Evolutionary conservation across 2,329 filamentous ascomycete species (phyloP), one percentile per base, ranked within the genome.

Genomic region (Rutstroemia sp.): DNA sequence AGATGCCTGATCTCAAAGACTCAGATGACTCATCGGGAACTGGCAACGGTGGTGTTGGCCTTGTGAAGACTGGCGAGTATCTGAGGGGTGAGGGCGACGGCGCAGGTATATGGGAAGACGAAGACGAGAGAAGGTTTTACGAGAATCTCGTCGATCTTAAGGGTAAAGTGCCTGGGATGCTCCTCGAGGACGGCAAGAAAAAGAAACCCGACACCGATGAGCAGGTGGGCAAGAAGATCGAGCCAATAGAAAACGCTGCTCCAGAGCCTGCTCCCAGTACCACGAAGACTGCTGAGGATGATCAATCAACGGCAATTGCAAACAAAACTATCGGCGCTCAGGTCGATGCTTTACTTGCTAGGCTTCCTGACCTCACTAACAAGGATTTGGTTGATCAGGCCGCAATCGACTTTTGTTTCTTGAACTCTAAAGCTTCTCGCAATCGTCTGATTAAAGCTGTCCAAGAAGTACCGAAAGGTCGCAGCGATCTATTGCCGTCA

Each of bases 311-410:
- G n/a, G 83, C 91, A 1, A 97, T 99, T 68, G 90, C 88, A 30
- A 99, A 97, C 76, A 97, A 96, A 74, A 96, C 91, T 2, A 94
- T 97, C 58, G 94, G 94, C 50, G 92, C 94, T 2, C 94, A 99
- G 70, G 94, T 99, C 2, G 95, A 99, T 71, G 88, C 90, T 16
- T 78, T 99, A 41, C 77, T 99, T 30, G 81, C 90, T 21, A 86
- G 90, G 21, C 79, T 99, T n/a, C 91, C 92, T 0, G 92, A 97
- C 59, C 76, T 99, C 52, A 92, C 89, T 39, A 92, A 82, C 67
- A 97, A 96, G 68, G 95, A 99, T 51, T 78, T 84, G 51, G 89
- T 96, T 54, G 94, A 99, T 68, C 87, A 96, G 70, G 85, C 89
- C 48, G 94, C 95, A 7, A 87, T 96, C 60, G 92, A 97, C 67